Evolutionary conservation across 805 yeast species (phyloP).

Genomic region (Saccharomycopsis sp.): DNA sequence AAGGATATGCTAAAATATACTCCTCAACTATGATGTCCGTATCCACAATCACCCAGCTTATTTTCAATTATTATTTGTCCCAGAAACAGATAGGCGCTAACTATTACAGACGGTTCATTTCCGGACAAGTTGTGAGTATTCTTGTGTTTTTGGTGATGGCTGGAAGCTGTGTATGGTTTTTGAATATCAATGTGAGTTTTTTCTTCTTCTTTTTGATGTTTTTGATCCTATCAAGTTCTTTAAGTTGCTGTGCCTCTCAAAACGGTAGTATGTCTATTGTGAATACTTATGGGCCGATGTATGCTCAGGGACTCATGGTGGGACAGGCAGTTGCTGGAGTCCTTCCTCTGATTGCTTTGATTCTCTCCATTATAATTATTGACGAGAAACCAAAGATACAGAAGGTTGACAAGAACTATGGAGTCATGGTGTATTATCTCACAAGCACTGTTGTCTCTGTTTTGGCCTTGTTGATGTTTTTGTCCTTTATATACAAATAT

Average conservation of each 20-base stretch:
- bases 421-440: constrained; percentile 38
- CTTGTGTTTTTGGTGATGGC: constrained; percentile 54
- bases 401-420: constrained; percentile 20
- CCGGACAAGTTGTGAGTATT: constrained; percentile 57
- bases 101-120: constrained; percentile 48
- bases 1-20: constrained; percentile 49
- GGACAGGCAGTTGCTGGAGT: constrained; percentile 97
- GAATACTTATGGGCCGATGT: constrained; percentile 65
- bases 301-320: constrained; percentile 86
- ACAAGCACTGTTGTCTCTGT: constrained; percentile 45
- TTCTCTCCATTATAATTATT: constrained; percentile 39
- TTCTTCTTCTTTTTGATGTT: constrained; percentile 49
- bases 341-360: constrained; percentile 69
- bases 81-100: constrained; percentile 56
- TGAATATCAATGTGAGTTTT: constrained; percentile 23
- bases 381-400: constrained; percentile 12
- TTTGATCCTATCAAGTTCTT: constrained; percentile 56
- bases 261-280: constrained; percentile 88
- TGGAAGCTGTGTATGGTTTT: constrained; percentile 38
- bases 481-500: constrained; percentile 29
- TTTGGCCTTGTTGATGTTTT: constrained; percentile 36
- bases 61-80: constrained; percentile 55
- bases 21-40: constrained; percentile 85
- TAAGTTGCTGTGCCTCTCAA: constrained; percentile 79
- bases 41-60: constrained; percentile 62